Conservation (phyloP, 2,329 filamentous ascomycete species). For the Alternaria consortialis region DNA sequence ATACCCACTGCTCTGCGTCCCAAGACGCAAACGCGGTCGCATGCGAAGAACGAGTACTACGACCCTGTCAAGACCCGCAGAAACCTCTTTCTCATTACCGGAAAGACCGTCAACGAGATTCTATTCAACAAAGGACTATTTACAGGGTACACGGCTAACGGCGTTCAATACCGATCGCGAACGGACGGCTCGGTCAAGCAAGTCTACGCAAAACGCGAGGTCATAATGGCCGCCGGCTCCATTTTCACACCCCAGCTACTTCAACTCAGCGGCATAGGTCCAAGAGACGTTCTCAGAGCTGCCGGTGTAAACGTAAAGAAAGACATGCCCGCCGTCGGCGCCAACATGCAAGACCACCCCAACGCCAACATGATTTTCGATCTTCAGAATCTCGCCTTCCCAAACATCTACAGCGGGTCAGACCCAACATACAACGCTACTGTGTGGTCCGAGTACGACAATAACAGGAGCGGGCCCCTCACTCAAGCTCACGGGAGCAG, state of each 20-base stretch:
- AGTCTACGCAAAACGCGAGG: conserved; percentile 54
- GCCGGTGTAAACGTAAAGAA: conserved; percentile 38
- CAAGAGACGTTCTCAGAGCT: conserved; percentile 29
- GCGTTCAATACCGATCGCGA: conserved; percentile 32
- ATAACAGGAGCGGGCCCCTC: conserved; percentile 37
- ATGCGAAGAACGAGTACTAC: conserved; percentile 43
- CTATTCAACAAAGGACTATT: conserved; percentile 29
- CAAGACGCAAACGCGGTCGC: conserved; percentile 44
- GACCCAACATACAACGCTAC: conserved; percentile 39
- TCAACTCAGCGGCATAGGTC: conserved; percentile 43
- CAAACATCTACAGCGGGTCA: conserved; percentile 29
- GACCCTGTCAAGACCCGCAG: conserved; percentile 32
- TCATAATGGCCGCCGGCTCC: conserved; percentile 68
- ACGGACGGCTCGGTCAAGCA: conserved; percentile 26
- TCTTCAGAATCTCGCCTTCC: conserved; percentile 31
- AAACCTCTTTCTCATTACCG: conserved; percentile 34
- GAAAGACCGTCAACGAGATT: conserved; percentile 37
- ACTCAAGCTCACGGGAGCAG: conserved; percentile 38
- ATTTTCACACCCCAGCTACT: conserved; percentile 66
- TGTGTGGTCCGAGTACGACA: conserved; percentile 38
- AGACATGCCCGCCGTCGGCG: conserved; percentile 41
- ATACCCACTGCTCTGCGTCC: conserved; percentile 37
- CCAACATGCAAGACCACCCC: conserved; percentile 48
- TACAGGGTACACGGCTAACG: conserved; percentile 28
- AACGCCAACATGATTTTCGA: conserved; percentile 32